phyloP scores from a whole-genome alignment of 805 yeast genomes.

The Hanseniaspora valbyensis region DNA sequence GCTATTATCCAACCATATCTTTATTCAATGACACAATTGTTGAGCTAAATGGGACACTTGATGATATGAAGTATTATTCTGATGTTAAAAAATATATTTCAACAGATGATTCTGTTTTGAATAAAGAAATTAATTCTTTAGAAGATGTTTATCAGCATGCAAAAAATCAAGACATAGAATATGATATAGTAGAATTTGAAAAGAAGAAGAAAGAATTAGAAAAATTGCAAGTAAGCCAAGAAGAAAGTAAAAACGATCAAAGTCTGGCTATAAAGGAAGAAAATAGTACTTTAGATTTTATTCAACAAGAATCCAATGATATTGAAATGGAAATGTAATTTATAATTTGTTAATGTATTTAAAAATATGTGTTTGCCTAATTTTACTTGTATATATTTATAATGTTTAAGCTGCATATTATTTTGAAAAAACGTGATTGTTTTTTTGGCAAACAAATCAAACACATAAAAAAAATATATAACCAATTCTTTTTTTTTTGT shows the following conservation, averaged over 20 bases:
- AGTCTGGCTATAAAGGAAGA: too few species aligned
- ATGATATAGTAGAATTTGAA: slow-evolving; percentile 59
- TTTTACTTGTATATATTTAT: too few species aligned
- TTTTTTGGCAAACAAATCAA: too few species aligned
- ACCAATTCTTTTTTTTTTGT: background rate
- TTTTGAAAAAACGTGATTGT: too few species aligned
- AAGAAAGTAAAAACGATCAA: slow-evolving; percentile 18
- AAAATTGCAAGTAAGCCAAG: slow-evolving; percentile 50
- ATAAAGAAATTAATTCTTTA: slow-evolving; percentile 33
- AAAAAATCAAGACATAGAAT: slow-evolving; percentile 68
- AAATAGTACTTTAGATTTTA: too few species aligned
- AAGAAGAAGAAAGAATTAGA: background rate
- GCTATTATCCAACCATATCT: slow-evolving; percentile 85
- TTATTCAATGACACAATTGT: slow-evolving; percentile 72
- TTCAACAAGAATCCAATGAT: too few species aligned
- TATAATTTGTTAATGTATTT: too few species aligned
- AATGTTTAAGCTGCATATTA: too few species aligned
- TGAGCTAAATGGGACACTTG: slow-evolving; percentile 50
- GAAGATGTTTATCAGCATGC: slow-evolving; percentile 52
- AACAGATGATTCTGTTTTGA: slow-evolving; percentile 23
- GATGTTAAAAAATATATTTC: slow-evolving; percentile 18
- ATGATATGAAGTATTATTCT: slow-evolving; percentile 38
- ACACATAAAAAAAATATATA: too few species aligned
- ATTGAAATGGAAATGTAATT: too few species aligned
- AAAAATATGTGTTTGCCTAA: too few species aligned